Percentiles rank a stretch among this genome's conserved stretches.
Evolutionary conservation across 73 alveolate genomes (phyloP).

Genomic region (Symbiodinium natans): DNA sequence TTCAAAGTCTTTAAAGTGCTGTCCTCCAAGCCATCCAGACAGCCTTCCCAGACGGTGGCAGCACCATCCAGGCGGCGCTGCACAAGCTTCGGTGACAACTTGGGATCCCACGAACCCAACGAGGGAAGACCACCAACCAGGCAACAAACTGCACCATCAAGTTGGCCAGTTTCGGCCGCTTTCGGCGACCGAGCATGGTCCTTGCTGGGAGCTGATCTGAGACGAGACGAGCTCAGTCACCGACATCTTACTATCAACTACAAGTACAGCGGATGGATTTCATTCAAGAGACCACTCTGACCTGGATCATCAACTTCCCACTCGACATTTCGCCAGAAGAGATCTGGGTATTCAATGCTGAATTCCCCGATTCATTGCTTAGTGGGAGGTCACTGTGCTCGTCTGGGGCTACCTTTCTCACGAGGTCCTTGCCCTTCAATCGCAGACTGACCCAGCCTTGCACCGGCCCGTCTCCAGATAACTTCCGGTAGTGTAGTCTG

Average conservation of each 20-base stretch:
- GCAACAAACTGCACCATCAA: slow-evolving; percentile 29
- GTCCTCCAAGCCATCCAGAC: slow-evolving; percentile 29
- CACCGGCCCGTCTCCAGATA: not conserved
- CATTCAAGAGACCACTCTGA: not conserved
- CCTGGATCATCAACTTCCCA: not conserved
- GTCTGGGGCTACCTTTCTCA: not conserved
- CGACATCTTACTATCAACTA: too few relatives aligned
- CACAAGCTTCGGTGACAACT: slow-evolving; percentile 21
- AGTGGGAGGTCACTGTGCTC: too few relatives aligned
- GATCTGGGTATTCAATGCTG: not conserved
- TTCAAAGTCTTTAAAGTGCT: not conserved
- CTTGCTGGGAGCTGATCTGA: not conserved
- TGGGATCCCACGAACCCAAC: slow-evolving; percentile 74
- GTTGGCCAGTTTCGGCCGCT: slow-evolving; percentile 31
- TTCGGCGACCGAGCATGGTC: slow-evolving; percentile 10
- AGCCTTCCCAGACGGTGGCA: slow-evolving; percentile 60
- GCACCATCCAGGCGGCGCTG: slow-evolving; percentile 12
- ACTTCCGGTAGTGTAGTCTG: not conserved
- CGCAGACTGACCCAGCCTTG: not conserved
- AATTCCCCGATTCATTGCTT: not conserved
- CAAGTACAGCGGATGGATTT: not conserved
- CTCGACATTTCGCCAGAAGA: not conserved
- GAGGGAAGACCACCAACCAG: slow-evolving; percentile 50
- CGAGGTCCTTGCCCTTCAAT: not conserved
- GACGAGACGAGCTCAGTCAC: too few relatives aligned